Conservation (phyloP, 345 rosid genomes). For the Eucalyptus pauciflora region DNA sequence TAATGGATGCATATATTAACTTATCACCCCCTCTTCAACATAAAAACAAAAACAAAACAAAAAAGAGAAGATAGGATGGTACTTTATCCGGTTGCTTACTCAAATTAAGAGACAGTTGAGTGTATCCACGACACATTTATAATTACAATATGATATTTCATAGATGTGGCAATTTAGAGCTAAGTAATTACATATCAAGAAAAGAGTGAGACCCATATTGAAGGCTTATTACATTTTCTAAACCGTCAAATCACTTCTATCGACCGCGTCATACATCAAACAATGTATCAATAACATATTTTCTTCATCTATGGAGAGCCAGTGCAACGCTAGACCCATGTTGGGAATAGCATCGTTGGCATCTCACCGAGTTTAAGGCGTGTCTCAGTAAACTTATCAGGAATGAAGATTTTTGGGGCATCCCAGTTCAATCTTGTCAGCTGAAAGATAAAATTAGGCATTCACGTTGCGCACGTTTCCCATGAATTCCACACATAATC, state of each 20-base stretch:
- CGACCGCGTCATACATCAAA: neutral
- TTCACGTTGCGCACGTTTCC: neutral
- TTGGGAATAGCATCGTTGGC: neutral
- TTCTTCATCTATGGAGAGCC: neutral
- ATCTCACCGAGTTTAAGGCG: neutral
- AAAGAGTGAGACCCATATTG: neutral
- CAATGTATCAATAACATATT: neutral
- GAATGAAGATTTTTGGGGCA: too few species aligned
- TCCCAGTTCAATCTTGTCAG: neutral
- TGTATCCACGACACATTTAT: neutral
- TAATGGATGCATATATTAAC: neutral
- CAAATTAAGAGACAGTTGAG: rapidly evolving
- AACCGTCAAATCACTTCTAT: neutral
- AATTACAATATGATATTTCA: neutral
- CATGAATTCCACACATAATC: neutral
- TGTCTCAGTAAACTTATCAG: too few species aligned
- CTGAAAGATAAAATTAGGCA: neutral
- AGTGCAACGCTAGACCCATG: neutral
- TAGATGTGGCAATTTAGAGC: neutral
- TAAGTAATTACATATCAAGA: neutral
- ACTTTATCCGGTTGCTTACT: rapidly evolving
- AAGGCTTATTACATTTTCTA: neutral
- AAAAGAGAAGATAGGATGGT: rapidly evolving
- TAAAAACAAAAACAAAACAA: too few species aligned
- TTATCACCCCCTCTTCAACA: neutral